phyloP scores from a whole-genome alignment of 164 flowering plant genomes.

The Magnolia changhungtana region DNA sequence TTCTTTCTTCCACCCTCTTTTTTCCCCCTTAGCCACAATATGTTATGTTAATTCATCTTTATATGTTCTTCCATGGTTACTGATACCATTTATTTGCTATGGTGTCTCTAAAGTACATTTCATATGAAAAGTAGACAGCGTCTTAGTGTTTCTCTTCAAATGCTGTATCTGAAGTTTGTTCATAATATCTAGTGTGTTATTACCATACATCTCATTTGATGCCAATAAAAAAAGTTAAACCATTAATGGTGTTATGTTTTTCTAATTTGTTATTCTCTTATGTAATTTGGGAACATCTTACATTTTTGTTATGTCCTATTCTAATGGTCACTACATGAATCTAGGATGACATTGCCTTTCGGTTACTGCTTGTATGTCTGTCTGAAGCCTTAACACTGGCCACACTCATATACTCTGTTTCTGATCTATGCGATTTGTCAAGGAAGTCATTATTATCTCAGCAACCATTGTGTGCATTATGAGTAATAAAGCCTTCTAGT shows the following conservation, averaged over 20 bases:
- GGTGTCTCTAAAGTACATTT: neutral
- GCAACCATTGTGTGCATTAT: no score
- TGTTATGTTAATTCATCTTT: neutral
- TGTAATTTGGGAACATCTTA: no score
- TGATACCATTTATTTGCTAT: neutral
- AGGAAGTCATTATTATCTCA: no score
- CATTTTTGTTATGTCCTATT: no score
- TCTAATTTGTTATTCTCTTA: no score
- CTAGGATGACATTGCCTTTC: no score
- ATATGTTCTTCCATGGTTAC: neutral
- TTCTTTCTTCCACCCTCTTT: neutral
- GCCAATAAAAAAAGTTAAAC: neutral
- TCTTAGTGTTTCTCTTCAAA: neutral
- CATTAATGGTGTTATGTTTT: neutral
- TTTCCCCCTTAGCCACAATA: neutral
- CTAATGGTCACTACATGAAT: no score
- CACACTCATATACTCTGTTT: no score
- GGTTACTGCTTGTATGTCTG: no score
- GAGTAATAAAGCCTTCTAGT: no score
- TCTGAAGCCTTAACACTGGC: no score
- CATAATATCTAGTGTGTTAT: neutral
- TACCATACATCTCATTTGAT: neutral
- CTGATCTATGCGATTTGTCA: no score
- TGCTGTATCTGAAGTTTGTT: neutral
- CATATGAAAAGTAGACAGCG: neutral